Evolutionary conservation across 192 early-diverging fungal species (phyloP).

Genomic region (Linnemannia hyalina): DNA sequence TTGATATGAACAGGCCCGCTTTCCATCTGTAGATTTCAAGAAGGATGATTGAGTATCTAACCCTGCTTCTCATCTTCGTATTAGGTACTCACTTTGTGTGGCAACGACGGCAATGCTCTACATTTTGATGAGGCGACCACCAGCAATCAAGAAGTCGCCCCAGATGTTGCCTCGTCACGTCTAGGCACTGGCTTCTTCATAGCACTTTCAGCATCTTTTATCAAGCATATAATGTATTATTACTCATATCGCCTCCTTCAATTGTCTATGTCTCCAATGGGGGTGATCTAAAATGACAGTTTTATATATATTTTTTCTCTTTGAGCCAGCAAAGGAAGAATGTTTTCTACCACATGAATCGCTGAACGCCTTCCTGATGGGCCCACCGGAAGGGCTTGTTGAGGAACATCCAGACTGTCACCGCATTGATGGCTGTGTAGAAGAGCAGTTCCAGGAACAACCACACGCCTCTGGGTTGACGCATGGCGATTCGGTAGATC

Average conservation of each 20-base stretch:
- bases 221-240: constrained; percentile 7
- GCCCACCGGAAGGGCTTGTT: constrained; percentile 81
- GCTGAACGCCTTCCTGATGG: constrained; percentile 74
- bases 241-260: not conserved
- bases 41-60: not conserved
- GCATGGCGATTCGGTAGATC: constrained; percentile 79
- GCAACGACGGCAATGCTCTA: constrained; percentile 79
- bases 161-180: constrained; percentile 54
- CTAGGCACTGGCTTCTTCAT: not conserved
- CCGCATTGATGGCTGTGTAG: constrained; percentile 71
- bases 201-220: not conserved
- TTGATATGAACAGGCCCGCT: too few relatives aligned
- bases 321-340: constrained; percentile 6
- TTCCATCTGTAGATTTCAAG: too few relatives aligned
- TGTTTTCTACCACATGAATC: constrained; percentile 93
- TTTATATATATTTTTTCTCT: not conserved
- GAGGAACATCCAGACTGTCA: constrained; percentile 85
- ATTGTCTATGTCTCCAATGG: not conserved
- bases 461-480: constrained; percentile 29
- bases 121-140: constrained; percentile 71
- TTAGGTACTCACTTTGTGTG: constrained; percentile 71
- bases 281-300: not conserved
- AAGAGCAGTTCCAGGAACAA: constrained; percentile 60
- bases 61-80: not conserved
- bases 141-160: constrained; percentile 27